A percentile compares a stretch with the other conserved stretches of the same genome.
phyloP scores from a whole-genome alignment of 2,329 filamentous ascomycete genomes.

The Ustilaginoidea virens region DNA sequence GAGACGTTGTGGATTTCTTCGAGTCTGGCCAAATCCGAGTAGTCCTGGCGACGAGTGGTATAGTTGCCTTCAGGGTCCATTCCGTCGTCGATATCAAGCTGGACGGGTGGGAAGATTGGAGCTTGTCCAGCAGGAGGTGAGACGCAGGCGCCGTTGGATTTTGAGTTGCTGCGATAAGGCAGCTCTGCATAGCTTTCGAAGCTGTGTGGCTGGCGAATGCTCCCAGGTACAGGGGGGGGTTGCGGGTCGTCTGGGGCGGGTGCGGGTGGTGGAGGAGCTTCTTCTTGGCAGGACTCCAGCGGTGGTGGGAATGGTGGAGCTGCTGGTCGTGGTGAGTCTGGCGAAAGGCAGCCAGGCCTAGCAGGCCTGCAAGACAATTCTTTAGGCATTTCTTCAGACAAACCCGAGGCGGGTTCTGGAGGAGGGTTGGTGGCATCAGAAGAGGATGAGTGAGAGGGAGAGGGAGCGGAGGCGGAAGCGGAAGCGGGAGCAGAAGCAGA shows the following conservation, averaged over 20 bases:
- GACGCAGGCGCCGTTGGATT: constrained; percentile 5
- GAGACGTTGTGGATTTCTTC: constrained; percentile 9
- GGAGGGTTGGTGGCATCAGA: not conserved
- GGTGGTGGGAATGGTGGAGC: not conserved
- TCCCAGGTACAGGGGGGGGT: constrained; percentile 40
- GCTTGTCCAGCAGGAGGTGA: constrained; percentile 1
- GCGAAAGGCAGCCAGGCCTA: no score
- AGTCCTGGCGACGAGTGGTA: constrained; percentile 7
- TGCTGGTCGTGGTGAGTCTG: no score
- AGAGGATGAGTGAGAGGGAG: not conserved
- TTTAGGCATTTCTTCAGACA: constrained; percentile 6
- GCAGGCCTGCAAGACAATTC: no score
- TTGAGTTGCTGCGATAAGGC: constrained; percentile 10
- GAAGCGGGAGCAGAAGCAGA: not conserved
- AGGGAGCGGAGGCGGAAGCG: not conserved
- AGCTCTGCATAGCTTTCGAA: constrained; percentile 14
- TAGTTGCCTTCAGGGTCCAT: constrained; percentile 14
- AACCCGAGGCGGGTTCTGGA: constrained; percentile 22
- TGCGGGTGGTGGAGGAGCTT: constrained; percentile 23
- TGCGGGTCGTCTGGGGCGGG: constrained; percentile 46
- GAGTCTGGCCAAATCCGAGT: constrained; percentile 3
- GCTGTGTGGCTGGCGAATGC: constrained; percentile 38
- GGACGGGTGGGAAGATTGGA: not conserved
- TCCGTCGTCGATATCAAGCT: constrained; percentile 5
- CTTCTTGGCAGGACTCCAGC: not conserved